Conservation (phyloP, 2,329 filamentous ascomycete genomes). For the Didymella exigua region DNA sequence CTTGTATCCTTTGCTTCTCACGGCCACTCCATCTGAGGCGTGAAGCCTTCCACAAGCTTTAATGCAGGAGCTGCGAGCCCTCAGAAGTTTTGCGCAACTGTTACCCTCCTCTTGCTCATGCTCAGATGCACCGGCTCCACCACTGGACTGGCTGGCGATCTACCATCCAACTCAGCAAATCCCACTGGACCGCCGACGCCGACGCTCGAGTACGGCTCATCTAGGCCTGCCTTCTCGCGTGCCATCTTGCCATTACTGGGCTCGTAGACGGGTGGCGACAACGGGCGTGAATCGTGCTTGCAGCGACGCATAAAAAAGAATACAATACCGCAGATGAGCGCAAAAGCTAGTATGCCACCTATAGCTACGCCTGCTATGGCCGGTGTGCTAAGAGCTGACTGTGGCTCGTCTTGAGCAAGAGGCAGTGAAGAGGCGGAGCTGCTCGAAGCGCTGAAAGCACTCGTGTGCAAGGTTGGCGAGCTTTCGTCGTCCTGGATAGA, state of each 20-base stretch:
- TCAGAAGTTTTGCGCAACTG: slow-evolving; percentile 4
- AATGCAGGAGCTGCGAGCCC: not conserved
- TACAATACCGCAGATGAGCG: slow-evolving; percentile 12
- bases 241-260: not conserved
- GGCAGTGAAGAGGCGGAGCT: not conserved
- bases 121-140: not conserved
- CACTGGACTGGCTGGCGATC: not conserved
- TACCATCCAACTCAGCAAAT: slow-evolving; percentile 3
- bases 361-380: slow-evolving; percentile 27
- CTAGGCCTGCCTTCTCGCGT: not conserved
- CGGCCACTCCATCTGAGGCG: not conserved
- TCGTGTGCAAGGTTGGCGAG: not conserved
- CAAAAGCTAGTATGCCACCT: slow-evolving; percentile 17
- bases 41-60: not conserved
- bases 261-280: not conserved
- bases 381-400: slow-evolving; percentile 7
- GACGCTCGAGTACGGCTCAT: not conserved
- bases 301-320: slow-evolving; percentile 22
- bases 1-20: no score
- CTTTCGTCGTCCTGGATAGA: not conserved
- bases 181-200: not conserved
- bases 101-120: not conserved
- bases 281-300: not conserved
- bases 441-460: not conserved
- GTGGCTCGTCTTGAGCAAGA: not conserved